These are phyloP conservation scores for Dactylonectria estremocensis DNA, from an alignment of 2,329 filamentous ascomycete genomes.

Conservation along the genomic window DNA sequence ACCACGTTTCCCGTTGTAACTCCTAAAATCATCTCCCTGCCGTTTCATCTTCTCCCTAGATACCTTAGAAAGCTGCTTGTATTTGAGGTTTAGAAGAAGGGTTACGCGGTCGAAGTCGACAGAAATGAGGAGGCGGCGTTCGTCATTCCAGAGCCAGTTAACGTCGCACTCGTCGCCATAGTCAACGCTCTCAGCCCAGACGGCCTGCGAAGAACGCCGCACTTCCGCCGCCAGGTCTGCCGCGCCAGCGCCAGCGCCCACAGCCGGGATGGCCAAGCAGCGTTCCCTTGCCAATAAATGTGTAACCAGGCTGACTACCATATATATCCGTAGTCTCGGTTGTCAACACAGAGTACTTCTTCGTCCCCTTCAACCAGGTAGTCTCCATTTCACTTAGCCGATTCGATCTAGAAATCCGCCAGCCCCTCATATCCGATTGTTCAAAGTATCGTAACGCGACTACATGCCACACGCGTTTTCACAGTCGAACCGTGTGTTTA, in stretches of 20 bases:
- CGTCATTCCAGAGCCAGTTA: slow-evolving; percentile 42
- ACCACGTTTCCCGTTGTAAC: too few species aligned
- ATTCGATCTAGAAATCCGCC: too few species aligned
- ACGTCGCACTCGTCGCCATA: slow-evolving; percentile 35
- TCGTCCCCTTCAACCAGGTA: too few species aligned
- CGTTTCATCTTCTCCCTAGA: neutral
- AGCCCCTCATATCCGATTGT: too few species aligned
- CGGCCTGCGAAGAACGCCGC: slow-evolving; percentile 25
- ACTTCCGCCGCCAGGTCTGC: slow-evolving; percentile 8
- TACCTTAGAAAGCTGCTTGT: slow-evolving; percentile 24
- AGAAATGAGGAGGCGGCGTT: slow-evolving; percentile 40
- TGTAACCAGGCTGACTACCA: too few species aligned
- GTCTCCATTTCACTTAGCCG: too few species aligned
- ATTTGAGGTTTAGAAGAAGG: slow-evolving; percentile 17
- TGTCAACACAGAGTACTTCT: too few species aligned
- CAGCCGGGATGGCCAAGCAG: neutral
- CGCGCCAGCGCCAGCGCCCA: neutral
- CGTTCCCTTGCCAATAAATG: slow-evolving; percentile 42
- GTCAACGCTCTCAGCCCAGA: slow-evolving; percentile 33
- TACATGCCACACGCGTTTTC: too few species aligned
- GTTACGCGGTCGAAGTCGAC: slow-evolving; percentile 38
- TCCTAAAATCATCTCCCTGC: too few species aligned
- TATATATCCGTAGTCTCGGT: too few species aligned
- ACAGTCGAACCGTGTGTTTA: too few species aligned
- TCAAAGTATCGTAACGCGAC: too few species aligned